Conservation (phyloP, 768 basidiomycete species). For the Vararia minispora region DNA sequence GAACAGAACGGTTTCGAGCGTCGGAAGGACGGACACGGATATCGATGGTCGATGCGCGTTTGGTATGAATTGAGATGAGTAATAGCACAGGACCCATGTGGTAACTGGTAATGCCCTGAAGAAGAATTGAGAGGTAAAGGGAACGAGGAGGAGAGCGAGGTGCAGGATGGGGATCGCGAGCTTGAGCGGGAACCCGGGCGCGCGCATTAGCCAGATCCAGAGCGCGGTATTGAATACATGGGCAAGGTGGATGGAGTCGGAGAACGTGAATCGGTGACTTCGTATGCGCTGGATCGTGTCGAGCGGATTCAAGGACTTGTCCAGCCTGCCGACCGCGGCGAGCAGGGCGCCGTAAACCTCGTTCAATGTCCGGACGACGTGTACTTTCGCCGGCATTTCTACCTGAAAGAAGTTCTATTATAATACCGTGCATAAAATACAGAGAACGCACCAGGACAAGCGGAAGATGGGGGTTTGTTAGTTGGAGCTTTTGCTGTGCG, state of each 20-base stretch:
- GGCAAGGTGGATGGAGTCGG: conserved; percentile 54
- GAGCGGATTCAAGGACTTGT: conserved; percentile 64
- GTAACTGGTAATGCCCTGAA: conserved; percentile 81
- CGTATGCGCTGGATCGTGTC: conserved; percentile 52
- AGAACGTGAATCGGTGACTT: conserved; percentile 40
- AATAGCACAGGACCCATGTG: conserved; percentile 79
- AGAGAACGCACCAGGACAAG: no score
- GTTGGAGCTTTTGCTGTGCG: no score
- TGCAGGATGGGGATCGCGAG: conserved; percentile 70
- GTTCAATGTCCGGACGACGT: conserved; percentile 3
- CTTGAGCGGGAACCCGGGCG: conserved; percentile 61
- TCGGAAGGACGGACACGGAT: conserved; percentile 87
- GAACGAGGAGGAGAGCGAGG: conserved; percentile 57
- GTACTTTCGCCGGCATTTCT: conserved; percentile 1
- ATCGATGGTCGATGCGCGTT: conserved; percentile 64
- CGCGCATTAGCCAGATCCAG: conserved; percentile 65
- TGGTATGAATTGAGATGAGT: conserved; percentile 80
- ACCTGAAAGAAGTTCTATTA: no score
- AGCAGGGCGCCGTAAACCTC: conserved; percentile 33
- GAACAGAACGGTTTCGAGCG: conserved; percentile 89
- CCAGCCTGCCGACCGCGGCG: conserved; percentile 55
- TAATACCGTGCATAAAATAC: no score
- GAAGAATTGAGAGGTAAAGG: conserved; percentile 86
- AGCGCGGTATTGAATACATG: conserved; percentile 52
- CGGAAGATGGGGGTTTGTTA: no score